These are phyloP conservation scores for Saraca asoca DNA, from an alignment of 331 rosid species.

Conservation along the genomic window DNA sequence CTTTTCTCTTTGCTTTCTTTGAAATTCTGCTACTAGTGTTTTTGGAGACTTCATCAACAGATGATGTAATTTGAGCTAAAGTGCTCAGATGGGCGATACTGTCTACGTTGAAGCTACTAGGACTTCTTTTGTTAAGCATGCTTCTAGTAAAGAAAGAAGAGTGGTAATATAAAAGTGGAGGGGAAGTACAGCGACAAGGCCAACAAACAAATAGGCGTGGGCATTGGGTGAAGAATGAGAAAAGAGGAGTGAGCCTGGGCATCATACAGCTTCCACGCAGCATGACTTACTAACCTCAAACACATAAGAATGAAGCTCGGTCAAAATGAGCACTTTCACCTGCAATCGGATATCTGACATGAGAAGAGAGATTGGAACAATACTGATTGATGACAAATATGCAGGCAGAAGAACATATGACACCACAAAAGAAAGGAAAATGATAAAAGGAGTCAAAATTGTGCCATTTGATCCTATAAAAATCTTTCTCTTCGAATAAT, in stretches of 20 bases:
- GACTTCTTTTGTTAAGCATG: not conserved
- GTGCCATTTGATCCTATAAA: too few relatives aligned
- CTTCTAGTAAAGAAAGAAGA: conserved; percentile 1
- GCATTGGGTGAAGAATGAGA: conserved; percentile 47
- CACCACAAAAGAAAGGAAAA: too few relatives aligned
- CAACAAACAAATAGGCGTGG: conserved; percentile 40
- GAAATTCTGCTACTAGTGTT: conserved; percentile 29
- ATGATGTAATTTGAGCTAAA: conserved; percentile 29
- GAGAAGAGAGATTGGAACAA: too few relatives aligned
- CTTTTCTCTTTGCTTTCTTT: conserved; percentile 49
- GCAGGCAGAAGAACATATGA: too few relatives aligned
- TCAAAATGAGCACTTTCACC: too few relatives aligned
- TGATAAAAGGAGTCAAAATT: too few relatives aligned
- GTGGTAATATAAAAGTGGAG: not conserved
- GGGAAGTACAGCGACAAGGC: conserved; percentile 24
- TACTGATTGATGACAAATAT: too few relatives aligned
- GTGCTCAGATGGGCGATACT: conserved; percentile 34
- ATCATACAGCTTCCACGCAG: conserved; percentile 32
- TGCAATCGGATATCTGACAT: too few relatives aligned
- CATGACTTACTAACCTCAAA: conserved; percentile 15
- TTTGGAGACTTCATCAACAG: not conserved
- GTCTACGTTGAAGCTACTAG: conserved; percentile 24
- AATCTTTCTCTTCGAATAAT: too few relatives aligned
- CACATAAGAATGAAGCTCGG: too few relatives aligned
- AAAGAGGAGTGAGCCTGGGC: conserved; percentile 47